Conservation (phyloP, 257 asterid species). For the Parsonsia alboflavescens region DNA sequence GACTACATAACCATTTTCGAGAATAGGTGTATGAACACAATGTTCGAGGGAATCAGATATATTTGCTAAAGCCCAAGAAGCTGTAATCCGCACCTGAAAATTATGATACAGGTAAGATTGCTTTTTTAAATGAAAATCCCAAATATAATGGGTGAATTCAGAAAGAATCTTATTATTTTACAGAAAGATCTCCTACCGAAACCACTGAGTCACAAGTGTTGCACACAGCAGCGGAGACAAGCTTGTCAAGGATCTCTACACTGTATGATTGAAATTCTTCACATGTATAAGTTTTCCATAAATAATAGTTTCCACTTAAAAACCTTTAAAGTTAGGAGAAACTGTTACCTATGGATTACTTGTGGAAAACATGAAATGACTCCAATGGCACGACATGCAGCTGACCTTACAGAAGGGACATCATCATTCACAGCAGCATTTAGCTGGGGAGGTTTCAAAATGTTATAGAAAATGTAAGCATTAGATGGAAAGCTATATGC, state of each 20-base stretch:
- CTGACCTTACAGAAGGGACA: conserved; percentile 81
- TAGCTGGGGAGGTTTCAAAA: conserved; percentile 45
- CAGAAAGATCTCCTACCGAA: conserved; percentile 50
- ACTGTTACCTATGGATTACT: conserved; percentile 60
- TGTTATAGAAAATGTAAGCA: not conserved
- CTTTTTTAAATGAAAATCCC: not conserved
- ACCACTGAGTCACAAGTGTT: conserved; percentile 54
- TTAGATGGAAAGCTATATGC: not conserved
- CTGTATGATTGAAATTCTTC: conserved; percentile 33
- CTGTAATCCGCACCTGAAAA: conserved; percentile 86
- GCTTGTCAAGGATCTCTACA: conserved; percentile 58
- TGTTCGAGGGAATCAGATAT: conserved; percentile 78
- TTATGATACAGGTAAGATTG: conserved; percentile 5
- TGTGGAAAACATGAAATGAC: conserved; percentile 79
- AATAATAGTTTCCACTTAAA: conserved; percentile 5
- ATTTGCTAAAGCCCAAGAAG: conserved; percentile 97
- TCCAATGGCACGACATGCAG: conserved; percentile 97
- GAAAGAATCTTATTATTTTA: not conserved
- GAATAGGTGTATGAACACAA: conserved; percentile 42
- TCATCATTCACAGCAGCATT: conserved; percentile 60
- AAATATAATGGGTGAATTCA: not conserved
- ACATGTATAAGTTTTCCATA: conserved; percentile 8
- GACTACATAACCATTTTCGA: conserved; percentile 43
- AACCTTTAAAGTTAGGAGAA: conserved; percentile 12
- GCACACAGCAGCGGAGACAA: conserved; percentile 56